Conservation (phyloP, 352 stramenopile genomes). For the Globisporangium acanthophoron region DNA sequence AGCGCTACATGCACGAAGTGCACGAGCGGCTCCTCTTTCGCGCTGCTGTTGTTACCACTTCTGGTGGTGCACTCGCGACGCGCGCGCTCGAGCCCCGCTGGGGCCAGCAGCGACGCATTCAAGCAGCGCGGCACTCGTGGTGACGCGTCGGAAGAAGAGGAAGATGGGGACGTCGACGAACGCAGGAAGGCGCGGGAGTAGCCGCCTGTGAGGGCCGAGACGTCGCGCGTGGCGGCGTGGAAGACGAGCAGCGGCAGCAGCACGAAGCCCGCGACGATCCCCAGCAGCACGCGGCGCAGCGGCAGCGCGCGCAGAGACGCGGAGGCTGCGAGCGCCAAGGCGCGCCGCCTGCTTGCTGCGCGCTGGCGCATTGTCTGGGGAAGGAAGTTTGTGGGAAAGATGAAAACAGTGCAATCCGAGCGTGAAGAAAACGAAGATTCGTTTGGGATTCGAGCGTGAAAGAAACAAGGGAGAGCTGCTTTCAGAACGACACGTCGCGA, state of each 20-base stretch:
- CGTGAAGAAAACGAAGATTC: too few species aligned
- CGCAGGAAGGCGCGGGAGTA: conserved; percentile 3
- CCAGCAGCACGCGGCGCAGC: conserved; percentile 20
- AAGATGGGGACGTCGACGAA: not conserved
- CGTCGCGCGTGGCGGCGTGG: conserved; percentile 26
- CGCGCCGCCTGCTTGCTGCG: not conserved
- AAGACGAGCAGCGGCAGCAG: conserved; percentile 24
- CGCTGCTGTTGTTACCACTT: not conserved
- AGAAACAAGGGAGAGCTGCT: too few species aligned
- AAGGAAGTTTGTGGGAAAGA: too few species aligned
- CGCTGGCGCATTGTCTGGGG: not conserved
- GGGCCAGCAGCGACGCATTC: conserved; percentile 11
- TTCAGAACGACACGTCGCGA: too few species aligned
- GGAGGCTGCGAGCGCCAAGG: conserved; percentile 4
- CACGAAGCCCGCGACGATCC: conserved; percentile 25
- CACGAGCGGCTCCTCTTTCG: conserved; percentile 8
- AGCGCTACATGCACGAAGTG: conserved; percentile 32
- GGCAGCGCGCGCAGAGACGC: conserved; percentile 8
- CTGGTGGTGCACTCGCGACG: not conserved
- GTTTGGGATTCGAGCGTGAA: too few species aligned
- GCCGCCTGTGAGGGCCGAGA: conserved; percentile 5
- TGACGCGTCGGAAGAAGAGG: not conserved
- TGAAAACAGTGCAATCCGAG: too few species aligned
- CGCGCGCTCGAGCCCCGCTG: not conserved
- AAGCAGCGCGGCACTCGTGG: conserved; percentile 16